Evolutionary conservation across 2,329 filamentous ascomycete genomes (phyloP), one percentile per base, ranked within the genome.

Genomic region (Aspergillaceae sp.): DNA sequence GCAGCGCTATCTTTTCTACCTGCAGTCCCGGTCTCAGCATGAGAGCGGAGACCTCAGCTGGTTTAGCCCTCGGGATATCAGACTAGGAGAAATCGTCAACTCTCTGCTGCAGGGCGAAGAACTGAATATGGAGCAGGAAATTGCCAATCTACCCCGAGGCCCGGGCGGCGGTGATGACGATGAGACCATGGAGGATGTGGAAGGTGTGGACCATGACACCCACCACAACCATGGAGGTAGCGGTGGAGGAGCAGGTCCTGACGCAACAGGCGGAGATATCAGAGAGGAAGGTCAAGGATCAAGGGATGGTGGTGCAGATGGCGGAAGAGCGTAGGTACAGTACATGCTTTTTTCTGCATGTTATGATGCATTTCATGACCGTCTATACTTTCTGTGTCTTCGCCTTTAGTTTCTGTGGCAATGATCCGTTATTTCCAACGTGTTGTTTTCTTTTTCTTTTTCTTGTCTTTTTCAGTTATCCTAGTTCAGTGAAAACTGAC

Each of bases 291-390:
- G 92, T 48, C 82, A 88, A 67, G 83, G 81, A 56, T 82, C 91
- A 54, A 79, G 94, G 72, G 89, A 95, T 70, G 92, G 91, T 50
- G 92, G 94, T 65, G 88, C 88, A 58, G 92, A 97, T 71, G 92
- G 94, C 63, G 94, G 87, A 73, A 83, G 92, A 96, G 92, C 91
- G 92, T 98, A 97, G 91, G 94, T 98, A 70, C 65, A 69, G 94
- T 98, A 69, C 65, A 69, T 66, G 67, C 70, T 65, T 41, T 71
- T 67, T 19, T 19, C 19, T 64, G 52, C 48, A 46, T 37, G 45
- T 41, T 36, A n/a, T 38, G 19, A 36, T 38, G 19, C 36, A 38
- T 28, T 38, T 38, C 36, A 38, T 27, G 19, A 27, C 36, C 30
- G 37, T 44, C 40, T 36, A 33, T 45, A 34, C 36, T 44, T 45